Evolutionary conservation across 2,329 filamentous ascomycete species (phyloP), one percentile per base, ranked within the genome.

Genomic region (Cladosporium sp.): DNA sequence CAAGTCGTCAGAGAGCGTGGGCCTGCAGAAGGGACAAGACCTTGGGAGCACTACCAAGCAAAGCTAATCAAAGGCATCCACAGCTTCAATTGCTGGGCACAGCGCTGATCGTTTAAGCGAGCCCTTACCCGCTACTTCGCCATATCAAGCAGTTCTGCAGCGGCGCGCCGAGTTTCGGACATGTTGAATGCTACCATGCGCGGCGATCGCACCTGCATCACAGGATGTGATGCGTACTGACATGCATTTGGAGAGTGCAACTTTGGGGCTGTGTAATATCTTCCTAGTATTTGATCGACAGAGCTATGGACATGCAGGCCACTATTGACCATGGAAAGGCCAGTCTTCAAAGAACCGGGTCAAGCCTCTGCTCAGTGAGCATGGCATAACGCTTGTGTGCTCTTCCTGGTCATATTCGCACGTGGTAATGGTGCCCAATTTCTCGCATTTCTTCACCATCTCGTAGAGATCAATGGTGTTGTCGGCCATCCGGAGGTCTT

Each of bases 371-470:
- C 69, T 76, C 11, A 78, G 21, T 0, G 72, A 74, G 15, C 72
- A 72, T 11, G 72, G 69, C 49, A 76, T 73, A 2, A 77, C 72
- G 47, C 73, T 77, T 1, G 73, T 70, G 64, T 78, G 76, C 64
- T 78, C 76, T 61, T 78, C 75, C 36, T 72, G 72, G 28, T 71
- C 59, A 49, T 76, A 77, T 11, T 69, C 70, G 6, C 66, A 71
- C 2, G 64, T 63, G 5, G 70, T 60, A 2, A 76, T 34, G 2
- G 57, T 57, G 3, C 66, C 32, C 15, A 76, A 44, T 6, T 58
- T 59, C 0, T 65, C 61, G 30, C 66, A 71, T 4, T 21, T 51
- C 1, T 59, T 12, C 21, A 78, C 65, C 5, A 70, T 60, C 8
- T 58, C 21, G 12, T 69, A 67, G 34, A 76, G 71, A 2, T 71